Conservation (phyloP, 805 yeast species). For the Nakazawaea molendinolei region DNA sequence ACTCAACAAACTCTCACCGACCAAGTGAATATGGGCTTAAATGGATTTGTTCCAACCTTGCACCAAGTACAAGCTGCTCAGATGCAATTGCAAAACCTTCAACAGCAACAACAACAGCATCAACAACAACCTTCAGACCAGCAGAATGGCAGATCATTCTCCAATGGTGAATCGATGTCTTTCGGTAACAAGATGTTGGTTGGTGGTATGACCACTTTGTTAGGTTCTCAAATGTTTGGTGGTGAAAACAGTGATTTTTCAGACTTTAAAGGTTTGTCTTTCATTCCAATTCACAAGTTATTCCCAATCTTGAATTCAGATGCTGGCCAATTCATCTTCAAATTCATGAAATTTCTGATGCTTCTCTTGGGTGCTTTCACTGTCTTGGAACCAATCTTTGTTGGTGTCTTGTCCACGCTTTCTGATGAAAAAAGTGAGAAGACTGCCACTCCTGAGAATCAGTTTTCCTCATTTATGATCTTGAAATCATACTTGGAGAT, state of each 20-base stretch:
- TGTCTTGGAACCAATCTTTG: conserved; percentile 15
- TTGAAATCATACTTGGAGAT: neutral
- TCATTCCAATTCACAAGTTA: conserved; percentile 18
- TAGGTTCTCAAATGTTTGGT: conserved; percentile 24
- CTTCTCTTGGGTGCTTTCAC: conserved; percentile 18
- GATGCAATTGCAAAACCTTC: conserved; percentile 10
- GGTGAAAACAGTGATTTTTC: conserved; percentile 3
- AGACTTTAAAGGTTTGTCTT: conserved; percentile 20
- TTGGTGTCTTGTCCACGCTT: conserved; percentile 1
- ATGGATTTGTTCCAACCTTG: conserved; percentile 11
- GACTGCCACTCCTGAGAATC: neutral
- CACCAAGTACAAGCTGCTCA: conserved; percentile 12
- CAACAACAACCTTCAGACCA: conserved; percentile 1
- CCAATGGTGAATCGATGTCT: too few species aligned
- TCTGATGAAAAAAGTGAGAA: neutral
- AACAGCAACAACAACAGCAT: conserved; percentile 6
- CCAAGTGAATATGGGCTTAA: conserved; percentile 11
- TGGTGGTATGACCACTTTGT: conserved; percentile 28
- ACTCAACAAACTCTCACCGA: conserved; percentile 8
- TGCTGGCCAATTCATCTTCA: conserved; percentile 11
- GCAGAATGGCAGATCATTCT: neutral
- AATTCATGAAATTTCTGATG: conserved; percentile 14
- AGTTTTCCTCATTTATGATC: neutral
- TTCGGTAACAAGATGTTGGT: conserved; percentile 21
- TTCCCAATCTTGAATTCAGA: conserved; percentile 20